Base-by-base conservation (phyloP, 257 asterid species). In the Thymus mandschuricus region DNA sequence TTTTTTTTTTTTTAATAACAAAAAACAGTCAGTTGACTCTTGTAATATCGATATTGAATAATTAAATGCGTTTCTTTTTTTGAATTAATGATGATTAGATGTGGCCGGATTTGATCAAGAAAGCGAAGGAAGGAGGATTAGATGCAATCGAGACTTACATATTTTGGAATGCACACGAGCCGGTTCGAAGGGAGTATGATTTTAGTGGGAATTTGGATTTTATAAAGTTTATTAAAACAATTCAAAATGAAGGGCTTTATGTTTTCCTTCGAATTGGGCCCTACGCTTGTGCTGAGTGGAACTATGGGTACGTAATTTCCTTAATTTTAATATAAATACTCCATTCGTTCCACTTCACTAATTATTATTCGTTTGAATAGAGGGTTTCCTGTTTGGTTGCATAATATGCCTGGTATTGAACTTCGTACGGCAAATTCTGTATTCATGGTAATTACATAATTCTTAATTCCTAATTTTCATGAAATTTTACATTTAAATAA, bases 201-300 rank as follows among this genome's bases (percentile, higher is more conserved):
- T 92, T 92, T 60, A 45, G 15, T 7, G 96, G 94, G 0, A 89
- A 87, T 73, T 69, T 80, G 68, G 96, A 89, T 75, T 76, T 92
- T 5, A 59, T 87, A 28, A 86, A 86, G 79, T 92, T 92, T 68
- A 41, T 92, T 33, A 86, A 92, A 73, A 82, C 90, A 0, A 58
- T 89, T 33, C 89, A 81, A 27, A 75, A 76, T 3, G 84, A 71
- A 33, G 97, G 96, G 1, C 92, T 92, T 34, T 85, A 74, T 27
- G 80, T 81, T 9, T 80, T 91, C 49, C 91, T 91, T 49, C 88
- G 97, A 3, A 89, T 91, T 68, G 97, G 97, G 56, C 97, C 97
- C 0, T 91, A 91, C 60, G 91, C 80, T 72, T 91, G 96, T 61
- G 97, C 97, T 0, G 97, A 89, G 66, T 89, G 97, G 96, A 92